phyloP scores from a whole-genome alignment of 441 rosid genomes.

The Jatropha multifida region DNA sequence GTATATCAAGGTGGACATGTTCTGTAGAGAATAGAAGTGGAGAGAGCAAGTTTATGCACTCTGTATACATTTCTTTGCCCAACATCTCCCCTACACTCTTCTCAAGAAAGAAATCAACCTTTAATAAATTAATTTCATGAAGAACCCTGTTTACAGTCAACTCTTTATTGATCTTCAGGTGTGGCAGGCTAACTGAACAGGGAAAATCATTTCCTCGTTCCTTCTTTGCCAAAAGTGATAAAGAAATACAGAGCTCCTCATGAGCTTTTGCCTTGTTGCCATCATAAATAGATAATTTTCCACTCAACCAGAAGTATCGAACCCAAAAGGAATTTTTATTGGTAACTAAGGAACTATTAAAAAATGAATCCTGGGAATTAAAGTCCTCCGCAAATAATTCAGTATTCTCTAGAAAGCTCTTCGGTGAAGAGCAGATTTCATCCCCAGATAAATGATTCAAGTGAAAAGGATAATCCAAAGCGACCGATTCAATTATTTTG shows the following conservation, averaged over 20 bases:
- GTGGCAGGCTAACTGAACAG: slow-evolving; percentile 52
- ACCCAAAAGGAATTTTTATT: slow-evolving; percentile 70
- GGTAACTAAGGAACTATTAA: slow-evolving; percentile 33
- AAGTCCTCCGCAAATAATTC: slow-evolving; percentile 28
- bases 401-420: slow-evolving; percentile 40
- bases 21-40: slow-evolving; percentile 73
- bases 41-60: slow-evolving; percentile 71
- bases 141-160: slow-evolving; percentile 60
- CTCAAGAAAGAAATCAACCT: slow-evolving; percentile 77
- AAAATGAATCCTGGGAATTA: slow-evolving; percentile 28
- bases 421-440: slow-evolving; percentile 36
- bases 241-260: slow-evolving; percentile 62
- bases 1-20: slow-evolving; percentile 42
- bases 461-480: slow-evolving; percentile 58
- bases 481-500: slow-evolving; percentile 88
- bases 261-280: slow-evolving; percentile 81
- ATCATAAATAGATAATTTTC: slow-evolving; percentile 75
- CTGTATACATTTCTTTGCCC: slow-evolving; percentile 72
- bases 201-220: slow-evolving; percentile 39
- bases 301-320: slow-evolving; percentile 94
- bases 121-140: slow-evolving; percentile 76
- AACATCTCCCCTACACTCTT: slow-evolving; percentile 67
- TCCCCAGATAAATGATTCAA: slow-evolving; percentile 35
- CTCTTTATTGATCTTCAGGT: slow-evolving; percentile 68
- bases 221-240: slow-evolving; percentile 62